These are phyloP conservation scores for Epicoccum nigrum DNA, from an alignment of 2,329 filamentous ascomycete species.

Conservation along the genomic window DNA sequence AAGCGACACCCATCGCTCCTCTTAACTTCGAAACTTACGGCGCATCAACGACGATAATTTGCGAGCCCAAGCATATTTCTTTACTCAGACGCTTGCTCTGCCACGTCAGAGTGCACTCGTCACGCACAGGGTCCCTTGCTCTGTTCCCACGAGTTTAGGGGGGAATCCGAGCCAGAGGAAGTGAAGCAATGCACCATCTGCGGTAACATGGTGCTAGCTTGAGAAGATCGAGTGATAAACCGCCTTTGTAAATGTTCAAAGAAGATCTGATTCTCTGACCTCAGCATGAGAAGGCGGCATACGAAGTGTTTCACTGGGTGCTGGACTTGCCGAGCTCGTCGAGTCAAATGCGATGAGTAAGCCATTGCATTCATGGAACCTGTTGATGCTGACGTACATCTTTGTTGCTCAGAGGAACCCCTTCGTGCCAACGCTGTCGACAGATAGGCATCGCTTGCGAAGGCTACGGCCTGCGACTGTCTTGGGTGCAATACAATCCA, in stretches of 20 bases:
- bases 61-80: no score
- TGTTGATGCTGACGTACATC: neutral
- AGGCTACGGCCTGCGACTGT: constrained; percentile 19
- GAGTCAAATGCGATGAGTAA: constrained; percentile 24
- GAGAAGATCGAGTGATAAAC: neutral
- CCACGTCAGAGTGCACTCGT: no score
- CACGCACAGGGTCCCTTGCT: no score
- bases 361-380: neutral
- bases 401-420: neutral
- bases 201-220: neutral
- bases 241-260: neutral
- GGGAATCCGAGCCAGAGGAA: no score
- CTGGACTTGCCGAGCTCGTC: constrained; percentile 21
- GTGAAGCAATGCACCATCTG: no score
- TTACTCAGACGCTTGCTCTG: no score
- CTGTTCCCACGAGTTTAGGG: no score
- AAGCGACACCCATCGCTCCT: neutral
- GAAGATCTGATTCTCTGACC: neutral
- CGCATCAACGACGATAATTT: no score
- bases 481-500: constrained; percentile 14
- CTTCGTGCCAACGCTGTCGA: constrained; percentile 12
- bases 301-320: constrained; percentile 23
- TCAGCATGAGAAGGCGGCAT: constrained; percentile 10
- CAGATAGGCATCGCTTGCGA: constrained; percentile 11
- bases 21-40: no score